A percentile compares a stretch with the other conserved stretches of the same genome.
phyloP scores from a whole-genome alignment of 345 rosid genomes.

The Ceriops tagal region DNA sequence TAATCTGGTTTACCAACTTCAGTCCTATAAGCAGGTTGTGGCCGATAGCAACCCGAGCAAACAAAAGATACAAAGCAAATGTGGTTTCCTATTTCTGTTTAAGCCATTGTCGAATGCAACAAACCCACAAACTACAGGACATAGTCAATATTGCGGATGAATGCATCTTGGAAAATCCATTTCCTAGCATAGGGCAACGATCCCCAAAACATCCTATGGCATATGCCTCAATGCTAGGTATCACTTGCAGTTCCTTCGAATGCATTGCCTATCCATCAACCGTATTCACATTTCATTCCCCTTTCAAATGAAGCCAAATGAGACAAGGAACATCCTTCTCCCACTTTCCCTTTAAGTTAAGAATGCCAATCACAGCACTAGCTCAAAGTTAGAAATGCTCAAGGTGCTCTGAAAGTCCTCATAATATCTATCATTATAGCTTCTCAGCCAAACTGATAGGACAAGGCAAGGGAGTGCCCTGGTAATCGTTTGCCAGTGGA shows the following conservation, averaged over 20 bases:
- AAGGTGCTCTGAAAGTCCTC: conserved; percentile 8
- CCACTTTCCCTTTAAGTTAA: not conserved
- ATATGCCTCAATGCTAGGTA: too few relatives aligned
- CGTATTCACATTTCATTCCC: conserved; percentile 13
- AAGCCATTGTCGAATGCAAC: not conserved
- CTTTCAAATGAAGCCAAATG: not conserved
- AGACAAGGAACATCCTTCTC: not conserved
- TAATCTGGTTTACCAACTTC: not conserved
- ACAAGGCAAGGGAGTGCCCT: conserved; percentile 28
- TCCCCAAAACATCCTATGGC: too few relatives aligned
- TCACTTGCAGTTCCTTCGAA: conserved; percentile 2
- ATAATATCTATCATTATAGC: conserved; percentile 11
- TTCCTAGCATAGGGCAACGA: too few relatives aligned
- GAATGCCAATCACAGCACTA: conserved; percentile 19
- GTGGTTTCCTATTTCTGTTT: conserved; percentile 3
- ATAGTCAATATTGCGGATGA: too few relatives aligned
- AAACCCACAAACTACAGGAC: too few relatives aligned
- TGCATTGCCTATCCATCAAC: conserved; percentile 11
- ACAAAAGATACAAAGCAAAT: not conserved
- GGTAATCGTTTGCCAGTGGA: conserved; percentile 29
- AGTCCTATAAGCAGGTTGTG: conserved; percentile 10
- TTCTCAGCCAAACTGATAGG: conserved; percentile 17
- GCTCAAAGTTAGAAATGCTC: conserved; percentile 8
- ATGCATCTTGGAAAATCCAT: too few relatives aligned
- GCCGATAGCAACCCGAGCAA: conserved; percentile 6